Base-by-base conservation (phyloP, 140 eudicot genomes). In the Anethum foeniculum region DNA sequence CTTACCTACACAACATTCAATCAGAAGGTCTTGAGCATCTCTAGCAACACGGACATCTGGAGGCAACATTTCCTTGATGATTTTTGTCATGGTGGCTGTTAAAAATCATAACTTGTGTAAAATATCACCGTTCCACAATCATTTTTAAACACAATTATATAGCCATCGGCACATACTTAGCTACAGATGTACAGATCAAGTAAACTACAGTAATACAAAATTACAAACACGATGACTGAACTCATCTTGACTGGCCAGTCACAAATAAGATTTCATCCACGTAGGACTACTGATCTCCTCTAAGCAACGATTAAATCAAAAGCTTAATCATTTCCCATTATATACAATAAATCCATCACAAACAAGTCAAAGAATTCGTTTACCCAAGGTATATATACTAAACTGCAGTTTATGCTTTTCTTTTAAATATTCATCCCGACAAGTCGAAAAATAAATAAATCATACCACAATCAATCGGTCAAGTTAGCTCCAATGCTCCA, bases 11-110 rank as follows among this genome's bases (percentile, higher is more conserved):
- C 99, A 95, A 38, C 99, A 95, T 80, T 95, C 97, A 19, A 95
- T 95, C 54, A 95, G 43, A 75, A 95, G 96, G 84, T 95, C 99
- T 84, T 95, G 99, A 80, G 99, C 88, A 84, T 95, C 97, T 85
- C 99, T 89, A 10, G 99, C 97, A 74, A 95, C 99, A 75, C 99
- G 99, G 65, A 95, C 99, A 88, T 95, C 97, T 64, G 97, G 97
- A 58, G 99, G 99, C 82, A 95, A 79, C 99, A 95, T 95, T 84
- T 95, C 97, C 88, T 95, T 95, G 28, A 95, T 95, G 51, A 95
- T 95, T 77, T 95, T 95, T 3, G 99, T 95, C 99, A 95, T 95
- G 23, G 99, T 92, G 19, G 99, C 99, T 92, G 97, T 56, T 84
- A 75, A 75, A 38, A 71, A 4, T 8, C 34, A 82, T 7, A 54